Percentiles rank a stretch among this genome's conserved stretches.
phyloP scores from a whole-genome alignment of 2,329 filamentous ascomycete species.

The Ascochyta koolunga region DNA sequence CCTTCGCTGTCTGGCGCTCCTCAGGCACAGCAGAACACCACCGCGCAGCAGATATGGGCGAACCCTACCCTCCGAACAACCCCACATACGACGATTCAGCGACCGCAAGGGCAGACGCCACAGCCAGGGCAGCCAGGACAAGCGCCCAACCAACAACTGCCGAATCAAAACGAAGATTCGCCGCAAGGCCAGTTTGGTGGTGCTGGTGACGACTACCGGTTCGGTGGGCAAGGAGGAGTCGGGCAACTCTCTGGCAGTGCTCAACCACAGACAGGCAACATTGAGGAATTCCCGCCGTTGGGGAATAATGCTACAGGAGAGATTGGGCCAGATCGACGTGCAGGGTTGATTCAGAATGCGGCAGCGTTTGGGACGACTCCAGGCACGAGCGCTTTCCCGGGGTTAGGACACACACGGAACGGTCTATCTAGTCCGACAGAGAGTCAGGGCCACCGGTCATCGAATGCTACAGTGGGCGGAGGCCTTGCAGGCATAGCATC shows the following conservation, averaged over 20 bases:
- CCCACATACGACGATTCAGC: constrained; percentile 60
- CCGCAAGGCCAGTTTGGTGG: constrained; percentile 59
- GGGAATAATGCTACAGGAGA: constrained; percentile 60
- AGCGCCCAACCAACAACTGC: constrained; percentile 51
- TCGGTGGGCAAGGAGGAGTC: constrained; percentile 61
- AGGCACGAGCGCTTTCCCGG: constrained; percentile 49
- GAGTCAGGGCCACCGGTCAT: constrained; percentile 42
- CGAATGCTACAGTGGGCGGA: constrained; percentile 40
- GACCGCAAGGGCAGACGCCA: constrained; percentile 53
- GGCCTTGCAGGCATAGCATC: constrained; percentile 38
- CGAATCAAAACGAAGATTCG: constrained; percentile 51
- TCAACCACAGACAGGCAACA: constrained; percentile 62
- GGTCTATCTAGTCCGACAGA: constrained; percentile 49
- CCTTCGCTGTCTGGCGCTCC: constrained; percentile 65
- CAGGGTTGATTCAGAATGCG: constrained; percentile 58
- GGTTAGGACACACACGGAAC: constrained; percentile 52
- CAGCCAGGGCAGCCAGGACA: constrained; percentile 43
- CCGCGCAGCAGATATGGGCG: constrained; percentile 61
- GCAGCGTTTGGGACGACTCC: constrained; percentile 50
- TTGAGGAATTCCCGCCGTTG: constrained; percentile 67
- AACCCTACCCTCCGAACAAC: constrained; percentile 61
- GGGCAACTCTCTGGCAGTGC: constrained; percentile 57
- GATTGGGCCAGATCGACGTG: constrained; percentile 57
- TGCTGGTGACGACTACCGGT: constrained; percentile 62
- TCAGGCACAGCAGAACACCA: constrained; percentile 60